Percentiles rank a stretch among this genome's conserved stretches.
These are phyloP conservation scores for Betula pendula DNA, from an alignment of 306 rosid genomes.

Conservation along the genomic window DNA sequence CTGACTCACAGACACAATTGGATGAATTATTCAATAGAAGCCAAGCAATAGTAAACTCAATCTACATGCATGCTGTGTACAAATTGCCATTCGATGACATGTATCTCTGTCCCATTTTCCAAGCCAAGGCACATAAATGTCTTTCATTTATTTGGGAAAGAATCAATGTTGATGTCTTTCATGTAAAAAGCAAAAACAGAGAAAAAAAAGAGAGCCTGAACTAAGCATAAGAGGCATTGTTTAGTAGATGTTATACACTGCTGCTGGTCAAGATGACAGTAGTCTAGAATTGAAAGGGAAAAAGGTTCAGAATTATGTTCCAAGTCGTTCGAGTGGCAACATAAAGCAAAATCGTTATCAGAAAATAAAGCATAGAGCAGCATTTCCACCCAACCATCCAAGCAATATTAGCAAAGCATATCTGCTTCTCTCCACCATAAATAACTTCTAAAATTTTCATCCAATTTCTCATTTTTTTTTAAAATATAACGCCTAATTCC, in stretches of 20 bases:
- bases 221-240: neutral
- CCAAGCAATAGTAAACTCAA: neutral
- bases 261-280: neutral
- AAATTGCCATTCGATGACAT: neutral
- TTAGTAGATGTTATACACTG: neutral
- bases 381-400: slow-evolving; percentile 1
- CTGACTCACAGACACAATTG: neutral
- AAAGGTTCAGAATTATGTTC: slow-evolving; percentile 1
- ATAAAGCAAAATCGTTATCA: neutral
- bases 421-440: neutral
- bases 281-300: neutral
- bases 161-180: neutral
- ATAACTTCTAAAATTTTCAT: neutral
- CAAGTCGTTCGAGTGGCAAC: neutral
- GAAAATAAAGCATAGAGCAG: neutral
- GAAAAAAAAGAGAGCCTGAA: neutral
- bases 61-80: neutral
- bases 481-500: neutral
- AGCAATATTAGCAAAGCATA: neutral
- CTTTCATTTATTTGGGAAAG: neutral
- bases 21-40: neutral
- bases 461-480: neutral
- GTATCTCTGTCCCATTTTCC: neutral
- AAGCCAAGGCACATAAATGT: neutral
- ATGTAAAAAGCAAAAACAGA: neutral